These are phyloP conservation scores for Aspergillus diversus DNA, from an alignment of 495 filamentous ascomycete genomes.

Conservation along the genomic window DNA sequence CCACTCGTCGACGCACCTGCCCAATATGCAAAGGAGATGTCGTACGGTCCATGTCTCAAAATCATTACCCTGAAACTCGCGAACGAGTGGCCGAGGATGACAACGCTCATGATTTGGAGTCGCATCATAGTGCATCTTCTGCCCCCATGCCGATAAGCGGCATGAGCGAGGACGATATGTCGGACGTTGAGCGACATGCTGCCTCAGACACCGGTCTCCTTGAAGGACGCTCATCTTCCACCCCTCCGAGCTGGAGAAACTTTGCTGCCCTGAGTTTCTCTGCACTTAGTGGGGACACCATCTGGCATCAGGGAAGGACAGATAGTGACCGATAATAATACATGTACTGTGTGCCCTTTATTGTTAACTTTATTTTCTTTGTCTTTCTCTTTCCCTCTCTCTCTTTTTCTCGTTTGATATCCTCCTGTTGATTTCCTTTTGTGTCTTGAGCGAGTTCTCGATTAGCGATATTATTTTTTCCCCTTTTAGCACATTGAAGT, in stretches of 20 bases:
- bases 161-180: conserved; percentile 33
- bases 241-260: conserved; percentile 45
- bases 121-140: conserved; percentile 46
- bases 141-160: conserved; percentile 49
- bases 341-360: conserved; percentile 20
- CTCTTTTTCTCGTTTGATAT: conserved; percentile 29
- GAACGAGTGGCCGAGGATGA: conserved; percentile 43
- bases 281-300: conserved; percentile 54
- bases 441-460: conserved; percentile 32
- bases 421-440: conserved; percentile 24
- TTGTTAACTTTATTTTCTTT: conserved; percentile 18
- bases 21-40: conserved; percentile 99
- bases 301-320: conserved; percentile 51
- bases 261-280: conserved; percentile 51
- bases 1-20: conserved; percentile 90
- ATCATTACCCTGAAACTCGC: conserved; percentile 51
- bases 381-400: conserved; percentile 21
- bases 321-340: conserved; percentile 47
- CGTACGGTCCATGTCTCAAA: conserved; percentile 63
- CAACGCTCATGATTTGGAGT: conserved; percentile 28
- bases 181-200: conserved; percentile 46
- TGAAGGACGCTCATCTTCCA: conserved; percentile 42
- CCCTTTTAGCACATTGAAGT: conserved; percentile 28
- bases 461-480: conserved; percentile 43
- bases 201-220: conserved; percentile 43